Conservation (phyloP, 192 early-diverging fungal species). For the Backusella morwellensis region DNA sequence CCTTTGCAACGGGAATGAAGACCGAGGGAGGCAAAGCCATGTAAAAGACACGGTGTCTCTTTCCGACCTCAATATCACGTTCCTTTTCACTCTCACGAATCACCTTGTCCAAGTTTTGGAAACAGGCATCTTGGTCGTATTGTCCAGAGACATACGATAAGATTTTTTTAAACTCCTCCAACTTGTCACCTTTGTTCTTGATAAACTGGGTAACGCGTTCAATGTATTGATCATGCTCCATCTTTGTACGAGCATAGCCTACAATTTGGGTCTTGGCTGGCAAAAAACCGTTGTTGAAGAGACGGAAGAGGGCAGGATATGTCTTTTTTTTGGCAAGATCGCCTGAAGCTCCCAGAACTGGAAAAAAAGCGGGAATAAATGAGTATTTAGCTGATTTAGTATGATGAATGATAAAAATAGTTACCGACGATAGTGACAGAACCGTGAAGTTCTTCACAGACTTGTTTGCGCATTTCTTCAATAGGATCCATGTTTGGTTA, state of each 20-base stretch:
- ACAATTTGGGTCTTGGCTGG: constrained; percentile 71
- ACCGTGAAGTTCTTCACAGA: constrained; percentile 17
- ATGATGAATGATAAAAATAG: not conserved
- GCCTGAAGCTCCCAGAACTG: constrained; percentile 80
- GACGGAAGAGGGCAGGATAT: constrained; percentile 89
- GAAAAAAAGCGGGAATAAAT: not conserved
- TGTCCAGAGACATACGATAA: constrained; percentile 81
- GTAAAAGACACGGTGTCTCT: constrained; percentile 85
- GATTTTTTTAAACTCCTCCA: constrained; percentile 63
- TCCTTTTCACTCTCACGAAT: constrained; percentile 58
- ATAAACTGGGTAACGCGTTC: constrained; percentile 67
- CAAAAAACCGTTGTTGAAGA: constrained; percentile 78
- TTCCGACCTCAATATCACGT: constrained; percentile 26
- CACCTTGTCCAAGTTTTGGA: constrained; percentile 59
- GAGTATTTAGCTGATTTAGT: not conserved
- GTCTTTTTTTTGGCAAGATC: constrained; percentile 98
- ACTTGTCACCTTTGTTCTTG: constrained; percentile 15
- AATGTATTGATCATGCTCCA: constrained; percentile 75
- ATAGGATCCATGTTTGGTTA: not conserved
- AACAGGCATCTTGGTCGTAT: constrained; percentile 81
- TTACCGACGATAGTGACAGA: constrained; percentile 21
- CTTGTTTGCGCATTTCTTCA: constrained; percentile 25
- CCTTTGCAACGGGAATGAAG: constrained; percentile 81
- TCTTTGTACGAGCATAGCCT: constrained; percentile 86
- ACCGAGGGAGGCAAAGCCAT: constrained; percentile 96